A percentile compares a stretch with the other conserved stretches of the same genome.
These are phyloP conservation scores for Spiraea crenata DNA, from an alignment of 331 rosid species.

Conservation along the genomic window DNA sequence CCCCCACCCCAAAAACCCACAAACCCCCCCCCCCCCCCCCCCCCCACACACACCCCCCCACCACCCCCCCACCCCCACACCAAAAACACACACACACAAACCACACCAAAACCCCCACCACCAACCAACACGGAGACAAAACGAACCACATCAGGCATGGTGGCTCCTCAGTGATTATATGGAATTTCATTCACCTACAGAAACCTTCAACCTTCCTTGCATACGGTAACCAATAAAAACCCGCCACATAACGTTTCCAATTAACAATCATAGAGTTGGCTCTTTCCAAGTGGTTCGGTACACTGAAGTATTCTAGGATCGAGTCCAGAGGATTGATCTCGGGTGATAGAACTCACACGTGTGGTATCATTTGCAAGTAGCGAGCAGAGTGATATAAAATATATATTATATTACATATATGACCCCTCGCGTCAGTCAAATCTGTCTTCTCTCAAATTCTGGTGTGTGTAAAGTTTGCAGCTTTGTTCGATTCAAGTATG, in stretches of 20 bases:
- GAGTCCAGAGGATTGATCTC: not conserved
- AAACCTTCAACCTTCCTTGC: not conserved
- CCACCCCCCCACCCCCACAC: too few relatives aligned
- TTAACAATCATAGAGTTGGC: not conserved
- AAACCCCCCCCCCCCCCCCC: too few relatives aligned
- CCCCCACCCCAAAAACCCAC: too few relatives aligned
- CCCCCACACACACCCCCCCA: too few relatives aligned
- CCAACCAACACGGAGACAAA: not conserved
- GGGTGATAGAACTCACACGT: not conserved
- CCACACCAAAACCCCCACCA: too few relatives aligned
- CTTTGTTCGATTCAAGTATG: slow-evolving; percentile 24
- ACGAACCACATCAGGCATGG: not conserved
- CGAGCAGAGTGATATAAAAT: not conserved
- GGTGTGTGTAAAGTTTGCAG: slow-evolving; percentile 5
- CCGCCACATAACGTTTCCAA: not conserved
- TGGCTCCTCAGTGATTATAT: not conserved
- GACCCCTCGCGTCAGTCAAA: not conserved
- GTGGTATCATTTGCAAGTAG: not conserved
- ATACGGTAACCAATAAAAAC: not conserved
- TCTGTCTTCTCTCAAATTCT: not conserved
- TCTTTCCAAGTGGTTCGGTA: not conserved
- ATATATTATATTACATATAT: not conserved
- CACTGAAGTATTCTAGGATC: not conserved
- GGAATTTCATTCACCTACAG: not conserved
- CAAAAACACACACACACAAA: too few relatives aligned